These are phyloP conservation scores for Limnanthes douglasii DNA, from an alignment of 345 rosid species.

Conservation along the genomic window DNA sequence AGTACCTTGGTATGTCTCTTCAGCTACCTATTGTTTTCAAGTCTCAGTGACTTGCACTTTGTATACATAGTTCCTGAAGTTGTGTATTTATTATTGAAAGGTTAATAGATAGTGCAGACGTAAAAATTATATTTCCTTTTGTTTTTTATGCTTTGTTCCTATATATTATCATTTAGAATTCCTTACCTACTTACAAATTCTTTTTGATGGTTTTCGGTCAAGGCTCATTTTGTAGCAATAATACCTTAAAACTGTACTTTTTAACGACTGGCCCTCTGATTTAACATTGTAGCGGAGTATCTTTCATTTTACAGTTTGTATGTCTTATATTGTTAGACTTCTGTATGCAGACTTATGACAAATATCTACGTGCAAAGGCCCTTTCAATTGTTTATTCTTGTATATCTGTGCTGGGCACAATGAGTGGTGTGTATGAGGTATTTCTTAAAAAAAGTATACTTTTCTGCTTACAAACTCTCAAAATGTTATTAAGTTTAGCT, in stretches of 20 bases:
- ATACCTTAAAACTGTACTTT: neutral
- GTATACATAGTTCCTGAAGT: no score
- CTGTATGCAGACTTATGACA: constrained; percentile 51
- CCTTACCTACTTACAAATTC: no score
- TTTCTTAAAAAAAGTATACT: constrained; percentile 1
- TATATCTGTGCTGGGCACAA: constrained; percentile 54
- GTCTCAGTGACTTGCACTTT: no score
- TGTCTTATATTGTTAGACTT: constrained; percentile 1
- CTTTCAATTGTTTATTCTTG: constrained; percentile 74
- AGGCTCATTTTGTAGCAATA: no score
- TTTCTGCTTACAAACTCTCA: constrained; percentile 7
- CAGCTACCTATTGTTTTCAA: no score
- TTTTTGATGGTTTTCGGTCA: no score
- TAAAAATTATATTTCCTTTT: no score
- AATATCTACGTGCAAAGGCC: constrained; percentile 58
- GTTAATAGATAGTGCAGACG: no score
- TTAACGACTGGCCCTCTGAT: constrained; percentile 1
- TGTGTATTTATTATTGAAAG: no score
- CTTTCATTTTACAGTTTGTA: constrained; percentile 4
- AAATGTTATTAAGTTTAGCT: constrained; percentile 9
- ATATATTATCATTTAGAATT: no score
- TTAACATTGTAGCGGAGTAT: neutral
- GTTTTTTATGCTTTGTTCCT: no score
- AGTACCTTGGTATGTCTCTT: no score
- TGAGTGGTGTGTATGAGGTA: constrained; percentile 88